These are phyloP conservation scores for Sclerotinia sclerotiorum DNA, from an alignment of 2,329 filamentous ascomycete genomes.

Conservation along the genomic window DNA sequence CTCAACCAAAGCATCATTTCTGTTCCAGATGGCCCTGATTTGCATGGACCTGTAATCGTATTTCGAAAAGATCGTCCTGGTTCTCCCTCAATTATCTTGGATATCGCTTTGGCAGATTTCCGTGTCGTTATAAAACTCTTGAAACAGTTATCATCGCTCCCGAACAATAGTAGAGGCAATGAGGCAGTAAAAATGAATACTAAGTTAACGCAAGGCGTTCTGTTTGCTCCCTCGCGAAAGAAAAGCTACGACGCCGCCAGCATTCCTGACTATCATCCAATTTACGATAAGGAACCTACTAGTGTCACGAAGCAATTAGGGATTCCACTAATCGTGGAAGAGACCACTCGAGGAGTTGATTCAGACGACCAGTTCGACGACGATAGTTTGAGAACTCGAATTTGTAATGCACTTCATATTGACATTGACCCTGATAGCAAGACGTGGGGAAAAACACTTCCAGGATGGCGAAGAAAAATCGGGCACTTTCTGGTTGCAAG, in stretches of 20 bases:
- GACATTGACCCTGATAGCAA: background rate
- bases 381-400: background rate
- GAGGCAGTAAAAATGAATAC: too few relatives aligned
- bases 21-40: background rate
- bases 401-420: background rate
- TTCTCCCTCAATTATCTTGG: background rate
- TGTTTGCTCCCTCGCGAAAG: too few relatives aligned
- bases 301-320: background rate
- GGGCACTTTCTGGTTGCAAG: background rate
- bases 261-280: background rate
- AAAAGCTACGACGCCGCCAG: fast-evolving
- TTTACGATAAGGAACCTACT: background rate
- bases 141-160: background rate
- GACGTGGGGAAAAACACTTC: background rate
- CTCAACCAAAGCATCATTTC: background rate
- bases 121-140: background rate
- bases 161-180: background rate
- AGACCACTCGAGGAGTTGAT: background rate
- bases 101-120: background rate
- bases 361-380: background rate
- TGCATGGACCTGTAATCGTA: background rate
- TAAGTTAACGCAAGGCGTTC: background rate
- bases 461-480: background rate
- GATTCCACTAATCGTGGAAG: background rate
- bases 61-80: background rate